Evolutionary conservation across 441 rosid species (phyloP).

Genomic region (Cnidoscolus chayamansa): DNA sequence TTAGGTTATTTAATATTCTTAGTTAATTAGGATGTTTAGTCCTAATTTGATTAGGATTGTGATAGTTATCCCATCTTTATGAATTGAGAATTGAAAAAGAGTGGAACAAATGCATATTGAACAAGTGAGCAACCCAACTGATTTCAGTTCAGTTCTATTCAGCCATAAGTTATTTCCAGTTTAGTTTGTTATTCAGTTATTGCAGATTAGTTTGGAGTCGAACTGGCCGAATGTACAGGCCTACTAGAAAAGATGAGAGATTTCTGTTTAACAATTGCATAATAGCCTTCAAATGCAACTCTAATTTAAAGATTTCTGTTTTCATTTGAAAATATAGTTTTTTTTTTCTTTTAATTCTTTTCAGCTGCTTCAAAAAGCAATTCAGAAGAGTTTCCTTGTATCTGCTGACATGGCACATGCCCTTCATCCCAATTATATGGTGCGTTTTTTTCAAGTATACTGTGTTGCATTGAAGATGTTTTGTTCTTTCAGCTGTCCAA

Average conservation of each 20-base stretch:
- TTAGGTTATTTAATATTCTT: too few species aligned
- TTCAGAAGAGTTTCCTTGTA: slow-evolving; percentile 83
- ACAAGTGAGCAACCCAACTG: too few species aligned
- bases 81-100: too few species aligned
- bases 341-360: slow-evolving; percentile 11
- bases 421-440: slow-evolving; percentile 91
- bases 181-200: too few species aligned
- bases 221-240: too few species aligned
- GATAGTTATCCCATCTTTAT: too few species aligned
- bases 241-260: not conserved
- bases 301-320: not conserved
- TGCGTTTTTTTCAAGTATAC: slow-evolving; percentile 22
- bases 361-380: slow-evolving; percentile 83
- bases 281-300: not conserved
- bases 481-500: slow-evolving; percentile 16
- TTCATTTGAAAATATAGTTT: not conserved
- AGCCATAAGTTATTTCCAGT: too few species aligned
- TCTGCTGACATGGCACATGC: slow-evolving; percentile 99
- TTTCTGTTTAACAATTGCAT: not conserved
- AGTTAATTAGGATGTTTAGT: too few species aligned
- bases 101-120: too few species aligned
- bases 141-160: too few species aligned
- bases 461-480: slow-evolving; percentile 5
- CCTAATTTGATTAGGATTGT: too few species aligned
- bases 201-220: too few species aligned